Conservation (phyloP, 352 stramenopile genomes). For the Pythium volutum region DNA sequence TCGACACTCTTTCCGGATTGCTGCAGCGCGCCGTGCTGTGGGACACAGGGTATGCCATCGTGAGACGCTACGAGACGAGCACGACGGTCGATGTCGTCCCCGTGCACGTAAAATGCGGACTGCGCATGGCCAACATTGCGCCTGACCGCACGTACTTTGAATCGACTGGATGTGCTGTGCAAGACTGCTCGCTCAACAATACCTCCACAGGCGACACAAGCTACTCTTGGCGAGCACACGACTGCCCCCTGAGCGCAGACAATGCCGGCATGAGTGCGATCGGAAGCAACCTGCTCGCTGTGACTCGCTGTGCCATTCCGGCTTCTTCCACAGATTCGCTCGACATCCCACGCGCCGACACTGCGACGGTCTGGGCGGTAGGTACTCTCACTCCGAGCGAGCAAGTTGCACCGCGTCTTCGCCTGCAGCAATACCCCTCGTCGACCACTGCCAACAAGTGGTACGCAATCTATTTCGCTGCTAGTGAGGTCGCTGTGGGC, state of each 20-base stretch:
- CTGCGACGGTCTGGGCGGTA: slow-evolving; percentile 24
- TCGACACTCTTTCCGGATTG: slow-evolving; percentile 16
- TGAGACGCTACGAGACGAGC: not conserved
- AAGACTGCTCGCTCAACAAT: slow-evolving; percentile 26
- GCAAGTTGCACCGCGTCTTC: not conserved
- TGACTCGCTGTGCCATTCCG: slow-evolving; percentile 19
- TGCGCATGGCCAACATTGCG: slow-evolving; percentile 20
- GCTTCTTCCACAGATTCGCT: not conserved
- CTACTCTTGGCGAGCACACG: slow-evolving; percentile 12
- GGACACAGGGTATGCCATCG: slow-evolving; percentile 19
- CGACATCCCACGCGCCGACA: not conserved
- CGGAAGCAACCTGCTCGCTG: slow-evolving; percentile 6
- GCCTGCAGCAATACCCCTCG: slow-evolving; percentile 14
- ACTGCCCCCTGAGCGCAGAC: not conserved
- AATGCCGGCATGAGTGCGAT: too few species aligned
- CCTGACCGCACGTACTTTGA: slow-evolving; percentile 9
- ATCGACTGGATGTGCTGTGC: slow-evolving; percentile 14
- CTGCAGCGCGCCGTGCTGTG: slow-evolving; percentile 29
- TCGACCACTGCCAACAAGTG: not conserved
- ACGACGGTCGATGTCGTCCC: slow-evolving; percentile 21
- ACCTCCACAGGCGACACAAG: slow-evolving; percentile 4
- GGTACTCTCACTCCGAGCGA: slow-evolving; percentile 12
- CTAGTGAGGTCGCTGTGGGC: not conserved
- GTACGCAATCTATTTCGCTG: slow-evolving; percentile 26
- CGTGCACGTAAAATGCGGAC: slow-evolving; percentile 28